Evolutionary conservation across 2,329 filamentous ascomycete species (phyloP).

Genomic region (Gnomoniopsis sp.): DNA sequence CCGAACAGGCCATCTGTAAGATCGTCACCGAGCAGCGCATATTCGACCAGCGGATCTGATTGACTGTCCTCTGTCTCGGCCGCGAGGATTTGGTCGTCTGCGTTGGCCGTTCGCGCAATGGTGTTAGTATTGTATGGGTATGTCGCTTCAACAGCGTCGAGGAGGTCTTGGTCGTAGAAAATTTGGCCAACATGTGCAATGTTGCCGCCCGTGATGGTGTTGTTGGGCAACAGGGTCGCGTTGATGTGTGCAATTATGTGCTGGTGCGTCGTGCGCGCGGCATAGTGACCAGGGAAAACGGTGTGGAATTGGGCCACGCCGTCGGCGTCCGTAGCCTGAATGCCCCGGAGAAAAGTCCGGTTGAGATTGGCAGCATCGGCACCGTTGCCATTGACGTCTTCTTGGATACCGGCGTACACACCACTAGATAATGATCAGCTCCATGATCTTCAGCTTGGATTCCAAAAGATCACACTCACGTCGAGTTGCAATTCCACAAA

Average conservation of each 20-base stretch:
- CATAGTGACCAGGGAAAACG: slow-evolving; percentile 42
- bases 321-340: slow-evolving; percentile 41
- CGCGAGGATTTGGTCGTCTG: slow-evolving; percentile 37
- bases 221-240: slow-evolving; percentile 31
- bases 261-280: slow-evolving; percentile 38
- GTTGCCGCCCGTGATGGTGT: slow-evolving; percentile 37
- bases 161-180: slow-evolving; percentile 57
- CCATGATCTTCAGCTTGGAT: too few relatives aligned
- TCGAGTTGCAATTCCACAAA: slow-evolving; percentile 41
- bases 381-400: slow-evolving; percentile 25
- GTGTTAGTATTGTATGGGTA: slow-evolving; percentile 43
- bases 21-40: slow-evolving; percentile 51
- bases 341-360: slow-evolving; percentile 44
- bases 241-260: slow-evolving; percentile 38
- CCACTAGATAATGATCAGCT: slow-evolving; percentile 31
- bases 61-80: slow-evolving; percentile 30
- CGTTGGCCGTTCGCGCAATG: slow-evolving; percentile 39
- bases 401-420: slow-evolving; percentile 35
- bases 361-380: slow-evolving; percentile 24
- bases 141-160: slow-evolving; percentile 43
- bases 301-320: slow-evolving; percentile 48
- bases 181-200: slow-evolving; percentile 58
- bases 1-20: slow-evolving; percentile 46
- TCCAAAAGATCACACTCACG: neutral
- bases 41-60: slow-evolving; percentile 49